phyloP scores from a whole-genome alignment of 2,329 filamentous ascomycete genomes.

The Albifimbria verrucaria region DNA sequence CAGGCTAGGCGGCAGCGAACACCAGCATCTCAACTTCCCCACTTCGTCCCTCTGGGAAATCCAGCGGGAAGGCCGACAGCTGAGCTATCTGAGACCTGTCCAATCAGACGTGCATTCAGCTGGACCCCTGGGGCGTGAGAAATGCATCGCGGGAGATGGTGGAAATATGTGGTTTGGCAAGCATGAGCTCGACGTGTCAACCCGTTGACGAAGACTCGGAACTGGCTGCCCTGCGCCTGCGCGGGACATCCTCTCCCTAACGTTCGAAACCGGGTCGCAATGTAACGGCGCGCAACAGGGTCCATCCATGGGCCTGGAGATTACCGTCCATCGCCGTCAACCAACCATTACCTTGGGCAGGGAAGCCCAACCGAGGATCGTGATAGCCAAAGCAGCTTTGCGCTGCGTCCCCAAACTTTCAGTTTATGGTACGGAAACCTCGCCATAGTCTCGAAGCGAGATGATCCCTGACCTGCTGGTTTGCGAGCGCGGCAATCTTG shows the following conservation, averaged over 20 bases:
- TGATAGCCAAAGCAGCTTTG: background rate
- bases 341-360: too few relatives aligned
- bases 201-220: background rate
- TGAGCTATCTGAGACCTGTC: conserved; percentile 1
- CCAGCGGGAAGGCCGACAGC: conserved; percentile 1
- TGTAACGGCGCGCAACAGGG: background rate
- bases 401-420: too few relatives aligned
- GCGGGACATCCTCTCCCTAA: background rate
- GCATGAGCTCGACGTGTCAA: background rate
- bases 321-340: background rate
- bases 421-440: too few relatives aligned
- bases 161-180: background rate
- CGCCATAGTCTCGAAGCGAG: too few relatives aligned
- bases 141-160: background rate
- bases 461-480: too few relatives aligned
- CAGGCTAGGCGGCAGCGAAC: background rate
- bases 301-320: background rate
- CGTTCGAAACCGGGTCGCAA: background rate
- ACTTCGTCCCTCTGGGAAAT: background rate
- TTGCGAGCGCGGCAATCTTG: too few relatives aligned
- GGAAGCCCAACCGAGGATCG: too few relatives aligned
- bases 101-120: background rate
- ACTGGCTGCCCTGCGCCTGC: background rate
- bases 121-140: background rate
- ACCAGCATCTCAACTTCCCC: background rate